These are phyloP conservation scores for Panicum virgatum DNA, from an alignment of 202 grass and related monocot genomes.

Conservation along the genomic window DNA sequence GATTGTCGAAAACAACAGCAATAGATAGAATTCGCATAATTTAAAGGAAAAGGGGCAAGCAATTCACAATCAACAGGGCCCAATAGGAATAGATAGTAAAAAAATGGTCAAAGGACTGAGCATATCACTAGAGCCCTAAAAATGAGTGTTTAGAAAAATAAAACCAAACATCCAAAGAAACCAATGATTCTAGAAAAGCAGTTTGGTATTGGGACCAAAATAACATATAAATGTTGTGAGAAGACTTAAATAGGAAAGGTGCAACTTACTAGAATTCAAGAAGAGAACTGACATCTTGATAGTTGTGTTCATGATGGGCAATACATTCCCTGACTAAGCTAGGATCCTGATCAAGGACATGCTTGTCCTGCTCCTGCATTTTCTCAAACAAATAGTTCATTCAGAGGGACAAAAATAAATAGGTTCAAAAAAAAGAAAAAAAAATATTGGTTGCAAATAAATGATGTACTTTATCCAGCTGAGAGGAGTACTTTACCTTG, in stretches of 20 bases:
- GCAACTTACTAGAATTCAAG: slow-evolving; percentile 76
- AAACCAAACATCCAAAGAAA: slow-evolving; percentile 1
- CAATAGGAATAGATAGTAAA: neutral
- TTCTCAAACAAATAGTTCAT: slow-evolving; percentile 24
- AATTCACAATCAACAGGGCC: slow-evolving; percentile 8
- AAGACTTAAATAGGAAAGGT: neutral
- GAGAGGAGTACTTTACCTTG: slow-evolving; percentile 73
- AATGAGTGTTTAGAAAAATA: neutral
- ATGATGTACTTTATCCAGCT: slow-evolving; percentile 72
- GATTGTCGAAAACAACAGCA: slow-evolving; percentile 27
- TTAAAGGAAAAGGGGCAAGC: neutral
- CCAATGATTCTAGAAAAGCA: neutral
- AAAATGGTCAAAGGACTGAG: neutral
- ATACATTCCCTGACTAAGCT: slow-evolving; percentile 64
- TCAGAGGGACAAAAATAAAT: slow-evolving; percentile 25
- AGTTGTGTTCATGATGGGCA: slow-evolving; percentile 62
- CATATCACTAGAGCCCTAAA: slow-evolving; percentile 21
- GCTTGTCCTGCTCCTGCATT: slow-evolving; percentile 67
- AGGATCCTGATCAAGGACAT: slow-evolving; percentile 78
- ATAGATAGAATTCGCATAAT: slow-evolving; percentile 7
- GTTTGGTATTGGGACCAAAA: slow-evolving; percentile 22
- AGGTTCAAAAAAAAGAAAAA: slow-evolving; percentile 23
- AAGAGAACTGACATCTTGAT: slow-evolving; percentile 67
- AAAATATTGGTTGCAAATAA: neutral
- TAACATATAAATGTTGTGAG: neutral